Conservation (phyloP, 2,329 filamentous ascomycete species). For the Penicillium sp. region DNA sequence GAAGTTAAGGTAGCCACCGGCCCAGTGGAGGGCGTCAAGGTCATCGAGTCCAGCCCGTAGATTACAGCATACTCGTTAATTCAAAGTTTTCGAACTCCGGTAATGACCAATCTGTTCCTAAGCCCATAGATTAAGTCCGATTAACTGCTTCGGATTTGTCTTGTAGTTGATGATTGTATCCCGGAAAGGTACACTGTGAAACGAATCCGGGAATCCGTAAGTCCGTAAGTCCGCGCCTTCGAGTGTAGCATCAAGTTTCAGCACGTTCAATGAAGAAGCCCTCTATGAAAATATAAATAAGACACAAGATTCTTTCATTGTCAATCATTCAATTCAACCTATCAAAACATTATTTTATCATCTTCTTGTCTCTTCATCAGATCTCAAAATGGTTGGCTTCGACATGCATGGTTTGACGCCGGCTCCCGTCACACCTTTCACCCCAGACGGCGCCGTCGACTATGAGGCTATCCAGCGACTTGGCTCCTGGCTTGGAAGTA, state of each 20-base stretch:
- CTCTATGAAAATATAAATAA: too few species aligned
- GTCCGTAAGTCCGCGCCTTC: not conserved
- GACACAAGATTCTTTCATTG: too few species aligned
- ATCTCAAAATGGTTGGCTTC: slow-evolving; percentile 34
- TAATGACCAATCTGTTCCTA: too few species aligned
- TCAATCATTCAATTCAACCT: too few species aligned
- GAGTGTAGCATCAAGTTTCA: too few species aligned
- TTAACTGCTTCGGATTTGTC: too few species aligned
- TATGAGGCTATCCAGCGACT: slow-evolving; percentile 58
- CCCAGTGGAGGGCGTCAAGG: slow-evolving; percentile 6
- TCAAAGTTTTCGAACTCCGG: too few species aligned
- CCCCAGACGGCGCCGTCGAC: slow-evolving; percentile 53
- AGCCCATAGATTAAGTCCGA: too few species aligned
- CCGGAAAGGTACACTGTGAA: not conserved
- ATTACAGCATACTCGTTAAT: too few species aligned
- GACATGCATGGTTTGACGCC: slow-evolving; percentile 57
- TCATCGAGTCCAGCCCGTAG: not conserved
- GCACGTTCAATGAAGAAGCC: too few species aligned
- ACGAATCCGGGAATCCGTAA: not conserved
- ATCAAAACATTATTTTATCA: not conserved
- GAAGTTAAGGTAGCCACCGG: slow-evolving; percentile 1
- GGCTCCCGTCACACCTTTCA: slow-evolving; percentile 59
- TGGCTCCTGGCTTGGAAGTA: slow-evolving; percentile 58
- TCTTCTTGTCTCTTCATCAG: not conserved
- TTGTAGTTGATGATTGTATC: too few species aligned